Conservation (phyloP, 1,284 basidiomycete species). For the Retiboletus fuscus region DNA sequence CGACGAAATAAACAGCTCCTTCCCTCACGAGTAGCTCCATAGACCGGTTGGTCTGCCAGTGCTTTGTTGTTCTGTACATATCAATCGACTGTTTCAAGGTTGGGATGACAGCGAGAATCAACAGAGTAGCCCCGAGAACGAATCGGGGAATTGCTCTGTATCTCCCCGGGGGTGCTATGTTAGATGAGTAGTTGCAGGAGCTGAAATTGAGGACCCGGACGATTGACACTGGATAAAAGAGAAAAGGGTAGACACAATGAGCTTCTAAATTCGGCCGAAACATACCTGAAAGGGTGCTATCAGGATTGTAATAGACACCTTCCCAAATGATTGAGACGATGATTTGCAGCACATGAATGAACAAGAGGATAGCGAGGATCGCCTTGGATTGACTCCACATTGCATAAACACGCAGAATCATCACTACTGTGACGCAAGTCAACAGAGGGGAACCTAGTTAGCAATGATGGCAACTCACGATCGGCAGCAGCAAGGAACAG, state of each 20-base stretch:
- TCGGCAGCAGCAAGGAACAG: constrained; percentile 28
- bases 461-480: neutral
- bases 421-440: constrained; percentile 23
- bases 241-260: too few relatives aligned
- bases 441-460: neutral
- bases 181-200: constrained; percentile 15
- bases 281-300: constrained; percentile 15
- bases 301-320: constrained; percentile 9
- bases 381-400: constrained; percentile 23
- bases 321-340: constrained; percentile 21
- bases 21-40: constrained; percentile 27
- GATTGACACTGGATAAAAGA: constrained; percentile 8
- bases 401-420: constrained; percentile 31
- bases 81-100: constrained; percentile 17
- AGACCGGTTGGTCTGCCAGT: constrained; percentile 20
- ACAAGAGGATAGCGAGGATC: constrained; percentile 19
- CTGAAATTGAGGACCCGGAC: neutral
- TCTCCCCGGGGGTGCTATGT: neutral
- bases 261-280: too few relatives aligned
- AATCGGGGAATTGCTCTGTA: constrained; percentile 25
- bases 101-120: constrained; percentile 22
- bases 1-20: constrained; percentile 30
- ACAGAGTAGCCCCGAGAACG: constrained; percentile 13
- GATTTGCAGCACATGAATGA: constrained; percentile 1
- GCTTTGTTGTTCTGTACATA: constrained; percentile 24